Evolutionary conservation across 2,329 filamentous ascomycete species (phyloP).

Genomic region (Sporothrix phasma): DNA sequence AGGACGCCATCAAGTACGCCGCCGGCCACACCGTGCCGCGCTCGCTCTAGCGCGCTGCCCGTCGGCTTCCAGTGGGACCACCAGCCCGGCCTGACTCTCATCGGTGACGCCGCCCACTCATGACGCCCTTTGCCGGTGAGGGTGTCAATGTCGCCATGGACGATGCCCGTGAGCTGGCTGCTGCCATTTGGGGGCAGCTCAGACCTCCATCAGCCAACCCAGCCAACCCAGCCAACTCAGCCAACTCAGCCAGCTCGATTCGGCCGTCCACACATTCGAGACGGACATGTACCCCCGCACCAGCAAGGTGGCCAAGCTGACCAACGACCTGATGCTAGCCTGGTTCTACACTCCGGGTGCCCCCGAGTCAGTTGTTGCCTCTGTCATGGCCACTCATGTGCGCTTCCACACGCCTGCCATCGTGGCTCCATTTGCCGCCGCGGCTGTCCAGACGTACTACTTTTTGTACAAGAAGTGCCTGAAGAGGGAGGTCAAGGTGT

Average conservation of each 20-base stretch:
- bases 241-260: conserved; percentile 20
- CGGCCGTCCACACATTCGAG: conserved; percentile 29
- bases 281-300: conserved; percentile 31
- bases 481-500: conserved; percentile 5
- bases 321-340: conserved; percentile 29
- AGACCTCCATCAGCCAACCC: too few relatives aligned
- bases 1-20: conserved; percentile 32
- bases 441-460: conserved; percentile 6
- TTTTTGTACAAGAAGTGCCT: conserved; percentile 9
- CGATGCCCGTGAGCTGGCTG: conserved; percentile 41
- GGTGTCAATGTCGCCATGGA: conserved; percentile 49
- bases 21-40: conserved; percentile 31
- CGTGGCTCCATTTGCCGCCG: conserved; percentile 5
- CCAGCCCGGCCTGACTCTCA: conserved; percentile 39
- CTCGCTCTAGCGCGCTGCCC: conserved; percentile 44
- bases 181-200: conserved; percentile 29
- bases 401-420: conserved; percentile 6
- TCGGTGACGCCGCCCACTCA: conserved; percentile 53
- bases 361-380: conserved; percentile 35
- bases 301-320: conserved; percentile 22
- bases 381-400: conserved; percentile 25
- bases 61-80: conserved; percentile 39
- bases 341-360: conserved; percentile 40
- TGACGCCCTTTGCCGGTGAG: conserved; percentile 48
- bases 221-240: too few relatives aligned